phyloP scores from a whole-genome alignment of 2,329 filamentous ascomycete genomes.

The Arthrinium phaeospermum region DNA sequence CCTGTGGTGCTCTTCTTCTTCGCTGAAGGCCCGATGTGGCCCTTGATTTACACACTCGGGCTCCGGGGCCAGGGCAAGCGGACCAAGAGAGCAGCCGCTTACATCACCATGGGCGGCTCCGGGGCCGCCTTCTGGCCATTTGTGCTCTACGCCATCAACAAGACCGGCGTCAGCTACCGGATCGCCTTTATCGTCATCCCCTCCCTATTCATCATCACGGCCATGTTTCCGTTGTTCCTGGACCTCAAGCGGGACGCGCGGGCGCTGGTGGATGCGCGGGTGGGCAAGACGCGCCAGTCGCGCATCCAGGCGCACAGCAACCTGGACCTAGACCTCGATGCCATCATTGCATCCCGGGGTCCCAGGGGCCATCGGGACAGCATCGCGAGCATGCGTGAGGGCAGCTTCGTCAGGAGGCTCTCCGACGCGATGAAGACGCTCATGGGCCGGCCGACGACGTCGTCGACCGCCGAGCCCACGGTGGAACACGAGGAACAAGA shows the following conservation, averaged over 20 bases:
- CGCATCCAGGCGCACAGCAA: conserved; percentile 44
- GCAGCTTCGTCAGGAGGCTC: conserved; percentile 32
- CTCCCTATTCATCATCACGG: conserved; percentile 51
- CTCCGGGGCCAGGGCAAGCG: conserved; percentile 81
- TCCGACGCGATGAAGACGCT: conserved; percentile 31
- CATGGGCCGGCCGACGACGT: conserved; percentile 27
- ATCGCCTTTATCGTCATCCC: conserved; percentile 70
- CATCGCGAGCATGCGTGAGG: conserved; percentile 27
- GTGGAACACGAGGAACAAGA: conserved; percentile 32
- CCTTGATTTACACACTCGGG: conserved; percentile 79
- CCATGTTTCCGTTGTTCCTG: conserved; percentile 57
- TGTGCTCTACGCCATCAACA: conserved; percentile 71
- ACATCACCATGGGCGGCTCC: conserved; percentile 76
- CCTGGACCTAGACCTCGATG: conserved; percentile 49
- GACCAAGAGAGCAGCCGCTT: conserved; percentile 79
- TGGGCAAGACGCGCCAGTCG: conserved; percentile 40
- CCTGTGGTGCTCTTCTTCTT: conserved; percentile 76
- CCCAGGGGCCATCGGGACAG: conserved; percentile 33
- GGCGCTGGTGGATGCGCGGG: conserved; percentile 48
- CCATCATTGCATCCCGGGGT: conserved; percentile 43
- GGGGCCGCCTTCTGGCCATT: conserved; percentile 79
- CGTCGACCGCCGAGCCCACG: conserved; percentile 26
- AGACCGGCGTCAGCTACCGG: conserved; percentile 63
- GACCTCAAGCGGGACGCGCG: conserved; percentile 53
- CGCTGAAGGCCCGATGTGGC: conserved; percentile 83